A percentile compares a stretch with the other conserved stretches of the same genome.
phyloP scores from a whole-genome alignment of 768 basidiomycete genomes.

The Suillus alpinus region DNA sequence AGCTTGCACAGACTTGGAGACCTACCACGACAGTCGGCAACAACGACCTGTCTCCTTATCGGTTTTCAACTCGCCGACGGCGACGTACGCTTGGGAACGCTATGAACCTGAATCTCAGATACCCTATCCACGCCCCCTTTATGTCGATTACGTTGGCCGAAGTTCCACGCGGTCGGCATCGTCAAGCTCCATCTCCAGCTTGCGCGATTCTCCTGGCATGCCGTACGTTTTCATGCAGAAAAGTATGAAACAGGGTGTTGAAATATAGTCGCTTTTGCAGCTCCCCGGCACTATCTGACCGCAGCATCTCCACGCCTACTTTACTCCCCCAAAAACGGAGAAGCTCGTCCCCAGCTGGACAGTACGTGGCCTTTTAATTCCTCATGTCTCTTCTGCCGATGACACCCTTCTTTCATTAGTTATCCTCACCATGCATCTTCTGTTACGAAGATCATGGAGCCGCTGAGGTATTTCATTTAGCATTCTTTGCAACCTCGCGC shows the following conservation, averaged over 20 bases:
- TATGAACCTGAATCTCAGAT: slow-evolving; percentile 44
- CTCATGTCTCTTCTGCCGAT: not conserved
- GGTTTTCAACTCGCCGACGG: slow-evolving; percentile 41
- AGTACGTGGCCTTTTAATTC: slow-evolving; percentile 17
- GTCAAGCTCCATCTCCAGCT: slow-evolving; percentile 27
- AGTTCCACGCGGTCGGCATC: slow-evolving; percentile 31
- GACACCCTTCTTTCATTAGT: not conserved
- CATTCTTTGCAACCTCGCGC: slow-evolving; percentile 8
- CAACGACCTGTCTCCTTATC: slow-evolving; percentile 35
- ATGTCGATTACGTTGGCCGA: slow-evolving; percentile 35
- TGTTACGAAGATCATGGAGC: slow-evolving; percentile 19
- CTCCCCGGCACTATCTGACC: slow-evolving; percentile 27
- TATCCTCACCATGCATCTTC: slow-evolving; percentile 10
- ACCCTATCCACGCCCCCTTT: slow-evolving; percentile 37
- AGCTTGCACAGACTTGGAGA: slow-evolving; percentile 21
- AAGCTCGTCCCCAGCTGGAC: slow-evolving; percentile 28
- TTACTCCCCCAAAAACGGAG: slow-evolving; percentile 31
- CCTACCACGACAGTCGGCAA: slow-evolving; percentile 24
- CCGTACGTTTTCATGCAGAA: slow-evolving; percentile 26
- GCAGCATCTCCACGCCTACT: slow-evolving; percentile 27
- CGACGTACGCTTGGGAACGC: slow-evolving; percentile 48
- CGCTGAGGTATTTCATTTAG: slow-evolving; percentile 24
- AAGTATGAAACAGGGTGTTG: slow-evolving; percentile 10
- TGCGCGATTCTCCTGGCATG: slow-evolving; percentile 26
- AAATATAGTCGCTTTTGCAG: slow-evolving; percentile 16